A percentile compares a stretch with the other conserved stretches of the same genome.
Evolutionary conservation across 192 early-diverging fungal species (phyloP).

Genomic region (Coemansia sp.): DNA sequence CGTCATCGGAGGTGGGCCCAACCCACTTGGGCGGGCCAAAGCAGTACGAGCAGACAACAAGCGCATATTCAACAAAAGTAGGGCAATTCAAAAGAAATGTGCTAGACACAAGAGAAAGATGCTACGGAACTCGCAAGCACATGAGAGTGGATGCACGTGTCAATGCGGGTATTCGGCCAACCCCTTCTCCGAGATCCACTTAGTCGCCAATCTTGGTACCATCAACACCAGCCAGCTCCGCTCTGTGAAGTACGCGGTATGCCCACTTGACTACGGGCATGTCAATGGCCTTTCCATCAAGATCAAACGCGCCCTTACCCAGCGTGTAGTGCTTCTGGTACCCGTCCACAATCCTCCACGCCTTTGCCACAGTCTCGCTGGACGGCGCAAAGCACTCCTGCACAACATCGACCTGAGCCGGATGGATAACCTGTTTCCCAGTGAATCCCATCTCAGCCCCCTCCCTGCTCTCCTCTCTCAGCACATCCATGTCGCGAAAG

Average conservation of each 20-base stretch:
- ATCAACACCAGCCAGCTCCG: constrained; percentile 58
- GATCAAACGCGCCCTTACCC: constrained; percentile 86
- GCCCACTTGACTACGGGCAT: constrained; percentile 93
- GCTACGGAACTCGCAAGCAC: neutral
- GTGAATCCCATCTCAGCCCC: constrained; percentile 91
- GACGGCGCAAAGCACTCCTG: constrained; percentile 77
- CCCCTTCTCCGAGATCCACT: neutral
- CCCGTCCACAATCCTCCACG: constrained; percentile 68
- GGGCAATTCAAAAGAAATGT: neutral
- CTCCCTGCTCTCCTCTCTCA: constrained; percentile 80
- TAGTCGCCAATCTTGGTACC: neutral
- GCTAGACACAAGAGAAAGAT: neutral
- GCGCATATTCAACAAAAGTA: neutral
- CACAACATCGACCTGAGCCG: constrained; percentile 80
- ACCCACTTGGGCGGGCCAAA: neutral
- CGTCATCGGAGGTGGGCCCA: neutral
- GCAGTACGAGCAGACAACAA: constrained; percentile 3
- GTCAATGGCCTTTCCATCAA: constrained; percentile 93
- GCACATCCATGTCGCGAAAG: constrained; percentile 65
- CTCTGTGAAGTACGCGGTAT: constrained; percentile 64
- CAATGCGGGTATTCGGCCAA: neutral
- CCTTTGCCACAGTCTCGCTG: constrained; percentile 61
- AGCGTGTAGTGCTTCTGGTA: constrained; percentile 61
- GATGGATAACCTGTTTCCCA: constrained; percentile 96
- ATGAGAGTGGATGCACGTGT: neutral